phyloP scores from a whole-genome alignment of 2,329 filamentous ascomycete genomes.

The Ceratocystis eucalypticola region DNA sequence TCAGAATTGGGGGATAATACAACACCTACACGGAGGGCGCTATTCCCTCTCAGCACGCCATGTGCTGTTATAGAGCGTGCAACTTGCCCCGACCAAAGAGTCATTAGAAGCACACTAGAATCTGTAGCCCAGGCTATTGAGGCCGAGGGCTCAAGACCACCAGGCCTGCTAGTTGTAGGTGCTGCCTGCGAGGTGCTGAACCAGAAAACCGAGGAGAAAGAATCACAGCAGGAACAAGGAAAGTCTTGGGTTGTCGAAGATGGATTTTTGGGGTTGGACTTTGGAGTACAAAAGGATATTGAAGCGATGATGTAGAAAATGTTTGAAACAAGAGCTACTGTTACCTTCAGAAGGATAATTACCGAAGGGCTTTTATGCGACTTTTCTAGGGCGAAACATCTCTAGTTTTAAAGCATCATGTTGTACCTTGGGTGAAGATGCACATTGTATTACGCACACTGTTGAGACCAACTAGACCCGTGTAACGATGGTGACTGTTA shows the following conservation, averaged over 20 bases:
- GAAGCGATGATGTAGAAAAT: slow-evolving; percentile 9
- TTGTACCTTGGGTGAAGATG: no score
- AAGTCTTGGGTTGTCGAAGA: slow-evolving; percentile 77
- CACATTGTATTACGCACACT: no score
- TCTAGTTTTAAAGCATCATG: no score
- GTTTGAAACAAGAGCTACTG: not conserved
- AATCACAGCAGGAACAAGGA: slow-evolving; percentile 30
- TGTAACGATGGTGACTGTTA: no score
- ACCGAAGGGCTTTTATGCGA: no score
- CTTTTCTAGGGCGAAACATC: no score
- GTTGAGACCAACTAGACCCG: no score
- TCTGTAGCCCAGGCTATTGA: slow-evolving; percentile 73
- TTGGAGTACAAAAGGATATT: slow-evolving; percentile 24
- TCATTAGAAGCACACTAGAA: slow-evolving; percentile 74
- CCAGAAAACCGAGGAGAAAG: slow-evolving; percentile 24
- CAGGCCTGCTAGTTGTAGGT: slow-evolving; percentile 77
- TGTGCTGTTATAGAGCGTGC: slow-evolving; percentile 90
- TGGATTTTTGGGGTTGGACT: slow-evolving; percentile 62
- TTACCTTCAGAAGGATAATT: no score
- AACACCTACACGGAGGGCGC: slow-evolving; percentile 21
- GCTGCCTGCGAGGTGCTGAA: slow-evolving; percentile 68
- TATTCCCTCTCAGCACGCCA: slow-evolving; percentile 67
- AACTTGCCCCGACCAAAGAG: slow-evolving; percentile 84
- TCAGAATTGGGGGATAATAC: slow-evolving; percentile 25
- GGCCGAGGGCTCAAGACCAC: slow-evolving; percentile 75